Evolutionary conservation across 2,329 filamentous ascomycete genomes (phyloP).

Genomic region (Monosporascus sp.): DNA sequence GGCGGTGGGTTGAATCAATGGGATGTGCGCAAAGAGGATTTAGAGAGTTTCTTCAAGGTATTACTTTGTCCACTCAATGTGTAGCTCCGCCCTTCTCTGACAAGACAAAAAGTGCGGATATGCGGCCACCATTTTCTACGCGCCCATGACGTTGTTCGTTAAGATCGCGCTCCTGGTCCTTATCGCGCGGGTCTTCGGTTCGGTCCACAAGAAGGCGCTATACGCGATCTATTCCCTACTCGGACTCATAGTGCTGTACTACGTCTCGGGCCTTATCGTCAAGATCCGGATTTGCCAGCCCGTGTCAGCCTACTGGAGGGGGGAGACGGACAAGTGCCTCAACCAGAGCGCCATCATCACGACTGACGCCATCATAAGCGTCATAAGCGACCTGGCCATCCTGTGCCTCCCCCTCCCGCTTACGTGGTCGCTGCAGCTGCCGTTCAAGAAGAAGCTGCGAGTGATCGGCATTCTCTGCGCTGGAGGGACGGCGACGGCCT

Average conservation of each 20-base stretch:
- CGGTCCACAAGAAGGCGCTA: slow-evolving; percentile 32
- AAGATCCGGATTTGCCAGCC: slow-evolving; percentile 38
- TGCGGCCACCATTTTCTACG: slow-evolving; percentile 39
- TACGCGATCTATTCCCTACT: slow-evolving; percentile 34
- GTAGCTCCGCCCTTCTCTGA: neutral
- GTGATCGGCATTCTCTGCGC: slow-evolving; percentile 25
- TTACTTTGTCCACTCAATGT: neutral
- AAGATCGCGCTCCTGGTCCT: slow-evolving; percentile 40
- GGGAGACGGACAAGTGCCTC: slow-evolving; percentile 26
- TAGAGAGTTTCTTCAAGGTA: slow-evolving; percentile 24
- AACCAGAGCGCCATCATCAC: slow-evolving; percentile 29
- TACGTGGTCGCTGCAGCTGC: slow-evolving; percentile 27
- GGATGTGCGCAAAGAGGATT: slow-evolving; percentile 25
- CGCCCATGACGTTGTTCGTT: slow-evolving; percentile 37
- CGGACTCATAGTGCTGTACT: slow-evolving; percentile 32
- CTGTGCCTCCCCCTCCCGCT: slow-evolving; percentile 26
- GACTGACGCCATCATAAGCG: slow-evolving; percentile 27
- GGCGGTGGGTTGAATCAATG: slow-evolving; percentile 32
- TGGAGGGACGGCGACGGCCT: slow-evolving; percentile 27
- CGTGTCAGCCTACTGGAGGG: slow-evolving; percentile 35
- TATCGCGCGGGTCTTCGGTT: slow-evolving; percentile 36
- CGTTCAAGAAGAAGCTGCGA: slow-evolving; percentile 23
- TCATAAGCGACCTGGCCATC: slow-evolving; percentile 27
- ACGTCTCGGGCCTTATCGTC: slow-evolving; percentile 34
- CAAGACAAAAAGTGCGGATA: slow-evolving; percentile 29